These are phyloP conservation scores for Thinopyrum elongatum DNA, from an alignment of 176 grass and related monocot genomes.

Conservation along the genomic window DNA sequence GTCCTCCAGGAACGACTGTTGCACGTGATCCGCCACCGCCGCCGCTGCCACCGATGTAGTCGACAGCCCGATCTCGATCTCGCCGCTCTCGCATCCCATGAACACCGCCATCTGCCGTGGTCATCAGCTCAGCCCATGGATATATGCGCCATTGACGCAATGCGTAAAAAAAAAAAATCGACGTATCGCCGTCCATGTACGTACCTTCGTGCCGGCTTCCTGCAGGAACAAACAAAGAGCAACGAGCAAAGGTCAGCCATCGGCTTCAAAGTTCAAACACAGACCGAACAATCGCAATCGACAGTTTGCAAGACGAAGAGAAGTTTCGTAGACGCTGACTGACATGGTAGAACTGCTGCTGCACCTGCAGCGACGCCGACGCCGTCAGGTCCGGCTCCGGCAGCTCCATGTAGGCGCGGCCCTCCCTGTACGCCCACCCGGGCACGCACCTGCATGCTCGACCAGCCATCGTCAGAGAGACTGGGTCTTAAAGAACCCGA, in stretches of 20 bases:
- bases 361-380: conserved; percentile 51
- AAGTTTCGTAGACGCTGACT: neutral
- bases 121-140: neutral
- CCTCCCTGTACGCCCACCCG: conserved; percentile 66
- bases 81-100: conserved; percentile 69
- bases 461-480: neutral
- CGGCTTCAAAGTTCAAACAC: neutral
- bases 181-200: neutral
- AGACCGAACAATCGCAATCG: neutral
- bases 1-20: conserved; percentile 45
- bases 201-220: conserved; percentile 85
- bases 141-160: neutral
- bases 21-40: conserved; percentile 33
- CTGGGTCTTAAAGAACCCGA: neutral
- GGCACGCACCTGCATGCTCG: conserved; percentile 51
- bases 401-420: conserved; percentile 52
- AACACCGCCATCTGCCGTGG: conserved; percentile 63
- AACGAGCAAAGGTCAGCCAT: conserved; percentile 30
- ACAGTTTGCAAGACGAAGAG: neutral
- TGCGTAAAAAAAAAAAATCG: neutral
- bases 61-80: conserved; percentile 80
- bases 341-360: conserved; percentile 84
- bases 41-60: neutral
- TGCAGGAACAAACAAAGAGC: conserved; percentile 34
- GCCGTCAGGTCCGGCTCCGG: conserved; percentile 39